Percentiles rank a stretch among this genome's conserved stretches.
Evolutionary conservation across 352 stramenopile genomes (phyloP).

Genomic region (Phytophthora pinifolia): DNA sequence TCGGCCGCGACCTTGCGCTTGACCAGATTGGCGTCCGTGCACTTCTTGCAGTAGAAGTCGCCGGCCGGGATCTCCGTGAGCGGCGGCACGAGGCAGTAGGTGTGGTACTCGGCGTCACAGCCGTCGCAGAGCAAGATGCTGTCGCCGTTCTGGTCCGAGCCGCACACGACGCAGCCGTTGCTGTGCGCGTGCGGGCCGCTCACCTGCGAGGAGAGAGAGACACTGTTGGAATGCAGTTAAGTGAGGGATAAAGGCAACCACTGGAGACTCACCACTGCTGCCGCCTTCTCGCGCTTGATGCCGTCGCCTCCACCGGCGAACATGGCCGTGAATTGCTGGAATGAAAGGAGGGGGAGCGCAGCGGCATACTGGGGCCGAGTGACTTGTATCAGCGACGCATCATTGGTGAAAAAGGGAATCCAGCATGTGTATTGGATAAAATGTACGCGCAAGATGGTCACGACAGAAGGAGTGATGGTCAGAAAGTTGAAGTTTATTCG

Average conservation of each 20-base stretch:
- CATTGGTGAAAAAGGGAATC: too few relatives aligned
- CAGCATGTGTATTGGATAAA: too few relatives aligned
- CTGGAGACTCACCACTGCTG: slow-evolving; percentile 15
- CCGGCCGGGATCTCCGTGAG: slow-evolving; percentile 69
- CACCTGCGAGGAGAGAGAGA: slow-evolving; percentile 10
- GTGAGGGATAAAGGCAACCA: background rate
- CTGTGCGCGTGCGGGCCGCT: slow-evolving; percentile 31
- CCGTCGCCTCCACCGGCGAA: slow-evolving; percentile 16
- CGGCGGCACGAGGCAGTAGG: slow-evolving; percentile 76
- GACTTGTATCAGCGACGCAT: too few relatives aligned
- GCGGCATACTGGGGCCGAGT: background rate
- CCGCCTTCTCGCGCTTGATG: slow-evolving; percentile 23
- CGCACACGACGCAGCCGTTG: slow-evolving; percentile 70
- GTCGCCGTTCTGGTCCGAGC: slow-evolving; percentile 71
- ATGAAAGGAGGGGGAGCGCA: slow-evolving; percentile 2
- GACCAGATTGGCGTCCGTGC: slow-evolving; percentile 44
- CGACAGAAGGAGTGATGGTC: too few relatives aligned
- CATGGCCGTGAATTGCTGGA: slow-evolving; percentile 12
- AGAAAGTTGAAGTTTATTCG: background rate
- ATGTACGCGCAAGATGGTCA: too few relatives aligned
- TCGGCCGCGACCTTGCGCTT: slow-evolving; percentile 40
- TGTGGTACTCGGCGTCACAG: slow-evolving; percentile 88
- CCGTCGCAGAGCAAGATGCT: slow-evolving; percentile 84
- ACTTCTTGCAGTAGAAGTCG: slow-evolving; percentile 85
- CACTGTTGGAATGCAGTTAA: background rate